Evolutionary conservation across 495 filamentous ascomycete genomes (phyloP).

Genomic region (Chaetomium tenue): DNA sequence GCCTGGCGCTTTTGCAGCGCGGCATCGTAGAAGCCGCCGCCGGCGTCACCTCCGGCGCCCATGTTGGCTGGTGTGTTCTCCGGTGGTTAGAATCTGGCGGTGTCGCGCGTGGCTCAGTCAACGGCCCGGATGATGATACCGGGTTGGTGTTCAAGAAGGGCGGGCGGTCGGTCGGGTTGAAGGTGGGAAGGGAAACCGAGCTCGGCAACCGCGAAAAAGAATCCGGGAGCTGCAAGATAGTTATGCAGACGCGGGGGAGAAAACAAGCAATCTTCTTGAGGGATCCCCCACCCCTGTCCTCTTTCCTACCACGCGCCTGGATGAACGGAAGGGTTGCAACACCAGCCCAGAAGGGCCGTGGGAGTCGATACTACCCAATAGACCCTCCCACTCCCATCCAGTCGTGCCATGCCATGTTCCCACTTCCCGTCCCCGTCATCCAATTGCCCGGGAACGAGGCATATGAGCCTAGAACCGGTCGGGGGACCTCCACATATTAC

Average conservation of each 20-base stretch:
- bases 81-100: not conserved
- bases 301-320: conserved; percentile 14
- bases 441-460: conserved; percentile 24
- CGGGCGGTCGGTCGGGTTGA: not conserved
- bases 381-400: not conserved
- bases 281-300: not conserved
- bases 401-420: conserved; percentile 1
- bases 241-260: conserved; percentile 4
- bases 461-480: conserved; percentile 15
- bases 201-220: not conserved
- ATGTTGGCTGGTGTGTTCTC: conserved; percentile 20
- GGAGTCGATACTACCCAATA: conserved; percentile 12
- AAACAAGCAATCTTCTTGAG: conserved; percentile 10
- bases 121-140: not conserved
- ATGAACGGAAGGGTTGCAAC: conserved; percentile 17
- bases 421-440: conserved; percentile 10
- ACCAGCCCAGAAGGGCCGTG: not conserved
- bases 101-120: not conserved
- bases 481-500: conserved; percentile 6
- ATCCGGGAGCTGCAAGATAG: conserved; percentile 5
- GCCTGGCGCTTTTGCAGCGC: conserved; percentile 63
- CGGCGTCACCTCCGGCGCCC: conserved; percentile 39
- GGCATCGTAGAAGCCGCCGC: conserved; percentile 55
- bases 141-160: not conserved
- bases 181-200: not conserved